These are phyloP conservation scores for Alternaria alternata DNA, from an alignment of 2,329 filamentous ascomycete species.

Conservation along the genomic window DNA sequence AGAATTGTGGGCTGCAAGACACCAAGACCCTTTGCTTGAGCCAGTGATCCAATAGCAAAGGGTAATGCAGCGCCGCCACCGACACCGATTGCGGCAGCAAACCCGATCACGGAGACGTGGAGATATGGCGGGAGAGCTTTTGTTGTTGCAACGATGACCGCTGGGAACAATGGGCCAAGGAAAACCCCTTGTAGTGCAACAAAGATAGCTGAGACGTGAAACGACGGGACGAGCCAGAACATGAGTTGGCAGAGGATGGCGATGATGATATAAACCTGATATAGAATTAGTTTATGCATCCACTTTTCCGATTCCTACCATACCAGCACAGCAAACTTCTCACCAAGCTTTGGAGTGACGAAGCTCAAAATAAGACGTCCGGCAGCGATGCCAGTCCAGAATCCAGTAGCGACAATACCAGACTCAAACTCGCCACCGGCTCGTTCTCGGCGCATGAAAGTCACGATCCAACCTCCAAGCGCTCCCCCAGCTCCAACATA, in stretches of 20 bases:
- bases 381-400: slow-evolving; percentile 81
- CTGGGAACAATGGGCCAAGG: slow-evolving; percentile 78
- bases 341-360: slow-evolving; percentile 74
- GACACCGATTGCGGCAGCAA: slow-evolving; percentile 77
- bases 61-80: slow-evolving; percentile 71
- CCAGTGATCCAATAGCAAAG: slow-evolving; percentile 71
- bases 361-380: slow-evolving; percentile 77
- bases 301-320: slow-evolving; percentile 47
- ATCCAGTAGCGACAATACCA: slow-evolving; percentile 77
- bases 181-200: slow-evolving; percentile 78
- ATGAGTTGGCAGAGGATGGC: slow-evolving; percentile 70
- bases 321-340: slow-evolving; percentile 63
- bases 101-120: slow-evolving; percentile 80
- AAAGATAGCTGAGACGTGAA: slow-evolving; percentile 73
- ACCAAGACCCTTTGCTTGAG: slow-evolving; percentile 64
- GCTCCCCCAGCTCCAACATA: slow-evolving; percentile 81
- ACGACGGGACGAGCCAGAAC: slow-evolving; percentile 80
- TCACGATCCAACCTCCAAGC: slow-evolving; percentile 79
- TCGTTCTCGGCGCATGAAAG: slow-evolving; percentile 80
- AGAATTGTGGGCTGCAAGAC: slow-evolving; percentile 66
- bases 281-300: slow-evolving; percentile 36
- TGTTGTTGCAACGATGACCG: slow-evolving; percentile 73
- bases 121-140: slow-evolving; percentile 74
- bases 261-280: slow-evolving; percentile 66
- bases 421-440: slow-evolving; percentile 71